These are phyloP conservation scores for Alliaria petiolata DNA, from an alignment of 345 rosid genomes.

Conservation along the genomic window DNA sequence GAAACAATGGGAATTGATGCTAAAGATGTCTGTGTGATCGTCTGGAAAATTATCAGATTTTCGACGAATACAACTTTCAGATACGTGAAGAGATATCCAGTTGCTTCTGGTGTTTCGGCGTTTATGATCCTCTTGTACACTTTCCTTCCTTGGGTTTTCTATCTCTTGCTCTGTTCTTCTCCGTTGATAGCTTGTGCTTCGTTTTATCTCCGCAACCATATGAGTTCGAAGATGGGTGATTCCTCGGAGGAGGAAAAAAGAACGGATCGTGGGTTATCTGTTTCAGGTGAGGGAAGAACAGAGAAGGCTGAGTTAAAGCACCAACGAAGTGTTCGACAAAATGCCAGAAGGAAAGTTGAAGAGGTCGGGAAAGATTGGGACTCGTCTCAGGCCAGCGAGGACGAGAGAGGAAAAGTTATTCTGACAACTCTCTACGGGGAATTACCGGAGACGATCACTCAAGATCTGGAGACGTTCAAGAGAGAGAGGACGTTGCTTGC, in stretches of 20 bases:
- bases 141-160: slow-evolving; percentile 56
- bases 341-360: slow-evolving; percentile 38
- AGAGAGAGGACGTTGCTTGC: slow-evolving; percentile 31
- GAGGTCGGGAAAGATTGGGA: slow-evolving; percentile 39
- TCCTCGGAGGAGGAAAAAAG: slow-evolving; percentile 22
- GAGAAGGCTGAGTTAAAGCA: slow-evolving; percentile 28
- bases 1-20: slow-evolving; percentile 43
- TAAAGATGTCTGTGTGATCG: slow-evolving; percentile 39
- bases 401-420: slow-evolving; percentile 22
- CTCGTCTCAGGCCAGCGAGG: slow-evolving; percentile 23
- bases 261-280: neutral
- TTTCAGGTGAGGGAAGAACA: neutral
- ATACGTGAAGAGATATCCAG: slow-evolving; percentile 44
- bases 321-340: slow-evolving; percentile 50
- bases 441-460: slow-evolving; percentile 8
- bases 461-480: slow-evolving; percentile 20
- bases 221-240: neutral
- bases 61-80: slow-evolving; percentile 30
- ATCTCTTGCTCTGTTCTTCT: slow-evolving; percentile 42
- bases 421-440: slow-evolving; percentile 20
- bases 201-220: slow-evolving; percentile 29
- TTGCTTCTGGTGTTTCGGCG: slow-evolving; percentile 34
- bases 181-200: slow-evolving; percentile 43
- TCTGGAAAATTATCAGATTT: slow-evolving; percentile 38
- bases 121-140: slow-evolving; percentile 41